Percentiles rank a stretch among this genome's conserved stretches.
These are phyloP conservation scores for Coemansia umbellata DNA, from an alignment of 192 early-diverging fungal species.

Conservation along the genomic window DNA sequence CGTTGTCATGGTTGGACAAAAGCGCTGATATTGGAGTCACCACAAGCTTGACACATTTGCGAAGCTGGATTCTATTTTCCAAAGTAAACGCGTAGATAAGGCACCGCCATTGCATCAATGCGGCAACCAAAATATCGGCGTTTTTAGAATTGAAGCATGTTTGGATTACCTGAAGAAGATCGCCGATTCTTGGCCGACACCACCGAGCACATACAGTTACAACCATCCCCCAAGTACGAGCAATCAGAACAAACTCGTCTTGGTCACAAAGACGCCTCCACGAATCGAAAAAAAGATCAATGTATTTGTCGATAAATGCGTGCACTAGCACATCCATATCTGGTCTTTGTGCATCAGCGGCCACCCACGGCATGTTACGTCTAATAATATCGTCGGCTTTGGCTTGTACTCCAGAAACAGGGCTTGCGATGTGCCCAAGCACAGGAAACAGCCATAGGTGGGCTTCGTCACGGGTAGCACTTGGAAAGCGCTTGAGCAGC, in stretches of 20 bases:
- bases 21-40: constrained; percentile 26
- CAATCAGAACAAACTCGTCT: constrained; percentile 21
- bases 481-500: constrained; percentile 24
- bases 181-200: constrained; percentile 18
- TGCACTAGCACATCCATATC: constrained; percentile 19
- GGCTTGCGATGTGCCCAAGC: constrained; percentile 26
- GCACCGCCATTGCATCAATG: constrained; percentile 50
- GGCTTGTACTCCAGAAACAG: constrained; percentile 31
- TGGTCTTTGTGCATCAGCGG: constrained; percentile 28
- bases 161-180: constrained; percentile 24
- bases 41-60: constrained; percentile 26
- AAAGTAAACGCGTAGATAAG: constrained; percentile 41
- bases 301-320: constrained; percentile 13
- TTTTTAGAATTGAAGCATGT: constrained; percentile 37
- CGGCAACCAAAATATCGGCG: constrained; percentile 13
- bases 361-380: constrained; percentile 46
- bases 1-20: not conserved
- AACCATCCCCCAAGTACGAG: constrained; percentile 45
- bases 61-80: constrained; percentile 17
- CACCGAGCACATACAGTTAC: constrained; percentile 32
- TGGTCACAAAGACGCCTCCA: constrained; percentile 15
- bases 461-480: constrained; percentile 18
- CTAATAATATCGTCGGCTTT: constrained; percentile 41
- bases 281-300: constrained; percentile 11
- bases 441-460: constrained; percentile 42